Base-by-base conservation (phyloP, 2,329 filamentous ascomycete species). In the Fusarium newnesense region DNA sequence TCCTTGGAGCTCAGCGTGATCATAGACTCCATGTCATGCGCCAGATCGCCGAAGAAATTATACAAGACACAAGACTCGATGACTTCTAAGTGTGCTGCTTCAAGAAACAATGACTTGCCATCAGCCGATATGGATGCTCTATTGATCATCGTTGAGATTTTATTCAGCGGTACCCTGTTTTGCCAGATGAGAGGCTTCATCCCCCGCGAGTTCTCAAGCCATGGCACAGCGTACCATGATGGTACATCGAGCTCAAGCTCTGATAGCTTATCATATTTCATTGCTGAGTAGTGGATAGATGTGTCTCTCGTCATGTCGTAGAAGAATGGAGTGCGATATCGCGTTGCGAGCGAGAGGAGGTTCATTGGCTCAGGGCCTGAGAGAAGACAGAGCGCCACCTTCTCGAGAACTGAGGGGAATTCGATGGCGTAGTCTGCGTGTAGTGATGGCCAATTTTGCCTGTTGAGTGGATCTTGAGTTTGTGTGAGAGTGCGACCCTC, bases 311-410 rank as follows among this genome's bases (percentile, higher is more conserved):
- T 16, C 34, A 34, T 60, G 10, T 60, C 37, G n/a, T 60, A 60
- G n/a, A 54, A 54, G 11, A n/a, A 60, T 9, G 58, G 58, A 9
- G 10, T 24, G 18, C 58, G 58, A 5, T 60, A 54, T 42, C 58
- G 28, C 10, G 47, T 36, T 13, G 58, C 58, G 1, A 60, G 37
- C 2, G 47, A 60, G 3, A 60, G 47, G 11, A 60, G 26, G 15
- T 60, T 30, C 26, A 60, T 60, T 1, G 57, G 57, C 21, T 52
- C 32, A 2, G 57, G 24, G 3, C 57, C 43, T 2, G 57, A 60
- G 24, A 60, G 28, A 16, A 60, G 24, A 13, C 57, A 40, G 5
- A 39, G 21, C 26, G 57, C 43, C 3, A 60, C 26, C 32, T 52
- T 52, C 16, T 32, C 57, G 1, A 60, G 32, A 3, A 60, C 19